Percentiles rank a stretch among this genome's conserved stretches.
These are phyloP conservation scores for Coemansia sp. DNA, from an alignment of 192 early-diverging fungal genomes.

Conservation along the genomic window DNA sequence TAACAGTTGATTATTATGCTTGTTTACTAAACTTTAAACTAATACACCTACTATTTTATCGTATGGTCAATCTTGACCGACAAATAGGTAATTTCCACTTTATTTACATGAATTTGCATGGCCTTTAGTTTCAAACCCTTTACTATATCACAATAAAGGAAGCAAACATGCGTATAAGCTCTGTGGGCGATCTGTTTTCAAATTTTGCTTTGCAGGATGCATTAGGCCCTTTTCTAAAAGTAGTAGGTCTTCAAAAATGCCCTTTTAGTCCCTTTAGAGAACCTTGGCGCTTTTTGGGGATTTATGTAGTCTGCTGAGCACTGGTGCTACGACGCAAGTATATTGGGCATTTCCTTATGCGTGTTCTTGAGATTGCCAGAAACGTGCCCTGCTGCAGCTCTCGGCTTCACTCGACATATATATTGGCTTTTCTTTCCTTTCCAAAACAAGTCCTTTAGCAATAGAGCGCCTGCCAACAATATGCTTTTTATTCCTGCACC, in stretches of 20 bases:
- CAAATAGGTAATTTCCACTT: not conserved
- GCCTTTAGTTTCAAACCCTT: not conserved
- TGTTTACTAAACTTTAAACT: not conserved
- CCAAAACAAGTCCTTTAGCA: too few relatives aligned
- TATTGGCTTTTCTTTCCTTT: too few relatives aligned
- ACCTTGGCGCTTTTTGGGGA: too few relatives aligned
- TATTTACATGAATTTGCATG: not conserved
- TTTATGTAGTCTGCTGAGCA: too few relatives aligned
- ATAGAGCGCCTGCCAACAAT: too few relatives aligned
- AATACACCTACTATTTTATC: not conserved
- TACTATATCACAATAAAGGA: not conserved
- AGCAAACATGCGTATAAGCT: not conserved
- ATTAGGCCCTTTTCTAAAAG: too few relatives aligned
- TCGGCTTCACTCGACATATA: too few relatives aligned
- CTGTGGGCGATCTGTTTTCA: not conserved
- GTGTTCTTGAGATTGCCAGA: too few relatives aligned
- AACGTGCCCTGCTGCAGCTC: too few relatives aligned
- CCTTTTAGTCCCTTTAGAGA: not conserved
- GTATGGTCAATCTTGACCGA: constrained; percentile 1
- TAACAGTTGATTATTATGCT: not conserved
- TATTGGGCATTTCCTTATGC: too few relatives aligned
- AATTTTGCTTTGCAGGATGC: not conserved
- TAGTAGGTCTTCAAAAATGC: not conserved
- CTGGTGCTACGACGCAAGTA: too few relatives aligned
- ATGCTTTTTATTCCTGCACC: too few relatives aligned